Evolutionary conservation across 306 rosid species (phyloP), one percentile per base, ranked within the genome.

Genomic region (Trifolium fragiferum): DNA sequence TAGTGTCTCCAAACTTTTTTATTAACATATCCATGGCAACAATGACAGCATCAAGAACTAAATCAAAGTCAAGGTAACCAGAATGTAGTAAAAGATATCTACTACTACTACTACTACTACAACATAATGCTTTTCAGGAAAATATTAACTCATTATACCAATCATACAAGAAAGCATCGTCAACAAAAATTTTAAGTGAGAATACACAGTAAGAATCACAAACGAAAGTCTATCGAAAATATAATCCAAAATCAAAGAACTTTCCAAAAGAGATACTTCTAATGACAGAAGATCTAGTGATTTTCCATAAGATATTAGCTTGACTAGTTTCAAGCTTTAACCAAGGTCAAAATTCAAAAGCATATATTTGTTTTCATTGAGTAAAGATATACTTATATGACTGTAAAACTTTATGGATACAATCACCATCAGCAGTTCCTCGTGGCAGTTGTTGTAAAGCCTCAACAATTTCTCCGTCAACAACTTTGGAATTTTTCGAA

Each of bases 11-110:
- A 79, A 80, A 93, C 79, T 87, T 91, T 84, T 93, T 93, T 51
- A 93, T 93, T 73, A 93, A 70, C 87, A 91, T 87, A 87, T 93
- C 98, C 97, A 93, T 77, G 76, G 92, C 98, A 72, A 93, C 91
- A 79, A 93, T 87, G 70, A 93, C 81, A 72, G 94, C 97, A 75
- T 89, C 98, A 74, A 93, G 96, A 89, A 88, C 98, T 93, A 83
- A 72, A 40, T 58, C 46, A 66, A 77, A 78, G 93, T 93, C 85
- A 91, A 93, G 98, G 90, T 15, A 54, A 63, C 76, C 86, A 58
- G 44, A 53, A 78, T 43, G 55, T 54, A 41, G 60, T 37, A 69
- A 40, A 63, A 37, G 49, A 41, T 57, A 74, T 80, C 47, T 59
- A 46, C 44, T n/a, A n/a, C n/a, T n/a, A n/a, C n/a, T n/a, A n/a